These are phyloP conservation scores for Xylariales sp. DNA, from an alignment of 2,329 filamentous ascomycete genomes.

Conservation along the genomic window DNA sequence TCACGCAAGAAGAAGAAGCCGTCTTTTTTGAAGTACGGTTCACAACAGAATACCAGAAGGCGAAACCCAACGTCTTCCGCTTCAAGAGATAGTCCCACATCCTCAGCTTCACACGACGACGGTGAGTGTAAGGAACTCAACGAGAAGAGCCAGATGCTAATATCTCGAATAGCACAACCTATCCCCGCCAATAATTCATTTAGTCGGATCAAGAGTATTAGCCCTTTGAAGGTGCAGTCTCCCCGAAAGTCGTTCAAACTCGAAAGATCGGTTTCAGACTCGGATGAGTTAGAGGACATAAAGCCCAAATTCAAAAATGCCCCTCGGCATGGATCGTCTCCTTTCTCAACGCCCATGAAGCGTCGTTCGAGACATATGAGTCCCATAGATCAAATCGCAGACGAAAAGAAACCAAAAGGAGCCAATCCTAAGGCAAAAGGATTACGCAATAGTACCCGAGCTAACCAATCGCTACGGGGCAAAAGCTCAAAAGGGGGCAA, in stretches of 20 bases:
- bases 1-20: slow-evolving; percentile 26
- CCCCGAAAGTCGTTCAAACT: slow-evolving; percentile 30
- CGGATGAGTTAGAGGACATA: slow-evolving; percentile 27
- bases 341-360: slow-evolving; percentile 27
- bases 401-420: slow-evolving; percentile 12
- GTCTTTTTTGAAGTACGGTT: slow-evolving; percentile 31
- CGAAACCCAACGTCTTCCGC: slow-evolving; percentile 30
- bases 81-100: slow-evolving; percentile 34
- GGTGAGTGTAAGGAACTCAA: slow-evolving; percentile 21
- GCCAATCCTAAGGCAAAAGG: slow-evolving; percentile 2
- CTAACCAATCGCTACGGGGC: neutral
- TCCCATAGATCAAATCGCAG: slow-evolving; percentile 14
- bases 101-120: slow-evolving; percentile 30
- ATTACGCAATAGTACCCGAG: neutral
- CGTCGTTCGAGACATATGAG: slow-evolving; percentile 19
- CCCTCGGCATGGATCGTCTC: slow-evolving; percentile 23
- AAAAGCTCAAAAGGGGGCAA: slow-evolving; percentile 22
- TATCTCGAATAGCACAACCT: slow-evolving; percentile 11
- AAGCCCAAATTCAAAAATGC: slow-evolving; percentile 33
- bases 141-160: slow-evolving; percentile 15
- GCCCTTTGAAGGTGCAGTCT: slow-evolving; percentile 22
- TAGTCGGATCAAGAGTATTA: slow-evolving; percentile 18
- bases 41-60: slow-evolving; percentile 36
- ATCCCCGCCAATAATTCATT: slow-evolving; percentile 11
- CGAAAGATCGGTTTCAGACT: slow-evolving; percentile 17